Evolutionary conservation across 768 basidiomycete genomes (phyloP), one percentile per base, ranked within the genome.

Genomic region (Auricularia auricula-judae): DNA sequence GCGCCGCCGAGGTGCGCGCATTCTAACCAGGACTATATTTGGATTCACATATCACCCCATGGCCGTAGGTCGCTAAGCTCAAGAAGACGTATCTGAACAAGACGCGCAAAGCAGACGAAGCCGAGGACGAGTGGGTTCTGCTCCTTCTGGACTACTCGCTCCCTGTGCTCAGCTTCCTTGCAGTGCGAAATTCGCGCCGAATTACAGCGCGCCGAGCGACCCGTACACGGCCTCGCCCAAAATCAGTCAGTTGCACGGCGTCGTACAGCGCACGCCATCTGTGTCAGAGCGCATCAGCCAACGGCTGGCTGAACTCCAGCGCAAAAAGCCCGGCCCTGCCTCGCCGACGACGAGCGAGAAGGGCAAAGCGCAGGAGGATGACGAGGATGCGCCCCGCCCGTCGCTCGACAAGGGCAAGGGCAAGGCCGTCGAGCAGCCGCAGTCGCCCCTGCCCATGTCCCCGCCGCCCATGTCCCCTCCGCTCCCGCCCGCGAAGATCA

Each of bases 101-200:
- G 74, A 86, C 84, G 0, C 84, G 91, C 63, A 83, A 84, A 47
- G 93, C 94, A 16, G 94, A 97, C 69, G 94, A 97, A 71, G 87
- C 88, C 7, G 93, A 93, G 72, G 94, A 97, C 72, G 93, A 96
- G 94, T 96, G 74, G 70, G 92, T 79, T 35, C 36, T 18, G 4
- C 54, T 62, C 61, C 59, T 65, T 67, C 54, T 62, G 44, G 39
- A 7, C 39, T 14, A 4, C 7, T 7, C 7, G 12, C 39, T 14
- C 1, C 8, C 33, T 47, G 29, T 14, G 21, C 39, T 42, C 8
- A 42, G 12, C 2, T 8, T 42, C 12, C 12, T 18, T 62, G 4
- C 70, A 96, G 93, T 73, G 90, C 84, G 51, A 92, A 91, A 71
- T 96, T 96, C 70, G 91, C 92, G 4, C 93, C 93, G 5, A 86